Base-by-base conservation (phyloP, 306 rosid species). In the Gleditsia sinensis region DNA sequence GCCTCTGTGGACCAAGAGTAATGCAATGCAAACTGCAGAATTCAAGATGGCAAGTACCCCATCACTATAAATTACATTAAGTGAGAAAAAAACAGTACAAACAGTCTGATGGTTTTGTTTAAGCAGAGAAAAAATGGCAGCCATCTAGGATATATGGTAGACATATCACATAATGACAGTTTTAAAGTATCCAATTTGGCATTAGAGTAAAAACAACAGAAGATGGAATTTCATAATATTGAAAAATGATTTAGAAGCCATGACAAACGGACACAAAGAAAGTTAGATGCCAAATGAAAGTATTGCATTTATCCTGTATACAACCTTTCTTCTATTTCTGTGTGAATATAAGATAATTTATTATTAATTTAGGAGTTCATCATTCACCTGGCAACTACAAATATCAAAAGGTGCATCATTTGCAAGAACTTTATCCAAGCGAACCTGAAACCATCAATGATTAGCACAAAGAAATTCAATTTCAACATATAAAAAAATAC, bases 1-100 rank as follows among this genome's bases (percentile, higher is more conserved):
- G 93, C 97, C 86, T 90, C 95, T 2, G 98, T 93, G 67, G 98
- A 93, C 98, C 98, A 92, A 27, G 85, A 82, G 73, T 82, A 77
- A 68, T 82, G 85, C 82, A 82, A 72, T 23, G 85, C 85, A 82
- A 82, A 82, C 85, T 82, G 80, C 72, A 77, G 46, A 19, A 59
- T 77, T 50, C 46, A 40, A 58, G 19, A 77, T 77, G 82, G 27
- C 51, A 57, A 67, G 51, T 65, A 48, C 25, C 64, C 57, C 46
- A 32, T 32, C 34, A 32, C 34, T 5, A 37, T 12, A 40, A 77
- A 24, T n/a, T 16, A 33, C 34, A 42, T 27, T 21, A 54, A 49
- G 12, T 56, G 36, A 62, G 42, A 2, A 64, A 13, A 45, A 14
- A 21, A 28, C 25, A 60, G 17, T 4, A 10, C 30, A 53, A 54